Percentiles rank a stretch among this genome's conserved stretches.
Evolutionary conservation across 2,329 filamentous ascomycete species (phyloP).

Genomic region (Dothistroma septosporum): DNA sequence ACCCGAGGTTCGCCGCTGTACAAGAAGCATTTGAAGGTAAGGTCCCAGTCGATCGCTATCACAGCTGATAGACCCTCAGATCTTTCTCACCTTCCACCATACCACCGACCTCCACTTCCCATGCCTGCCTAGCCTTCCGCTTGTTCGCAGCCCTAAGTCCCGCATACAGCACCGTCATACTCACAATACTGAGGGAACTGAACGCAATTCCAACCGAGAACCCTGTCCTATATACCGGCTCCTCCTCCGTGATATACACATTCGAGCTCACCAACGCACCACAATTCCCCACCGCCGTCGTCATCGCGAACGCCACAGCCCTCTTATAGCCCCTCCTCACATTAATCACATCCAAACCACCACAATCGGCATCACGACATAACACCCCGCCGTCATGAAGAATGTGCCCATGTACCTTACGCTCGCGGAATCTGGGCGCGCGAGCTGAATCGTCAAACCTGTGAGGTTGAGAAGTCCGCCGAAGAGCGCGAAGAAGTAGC

Average conservation of each 20-base stretch:
- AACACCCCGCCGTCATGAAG: conserved; percentile 30
- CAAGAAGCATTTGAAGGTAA: background rate
- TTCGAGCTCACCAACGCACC: conserved; percentile 13
- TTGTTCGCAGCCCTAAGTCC: conserved; percentile 7
- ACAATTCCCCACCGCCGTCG: conserved; percentile 17
- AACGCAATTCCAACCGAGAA: conserved; percentile 23
- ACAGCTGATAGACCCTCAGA: background rate
- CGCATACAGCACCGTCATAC: conserved; percentile 22
- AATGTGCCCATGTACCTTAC: conserved; percentile 38
- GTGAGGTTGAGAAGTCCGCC: conserved; percentile 35
- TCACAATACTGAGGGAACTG: conserved; percentile 14
- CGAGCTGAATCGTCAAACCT: conserved; percentile 33
- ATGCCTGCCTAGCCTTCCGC: background rate
- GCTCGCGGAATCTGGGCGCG: conserved; percentile 24
- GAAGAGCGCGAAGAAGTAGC: conserved; percentile 37
- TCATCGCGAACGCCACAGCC: conserved; percentile 25
- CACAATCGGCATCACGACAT: conserved; percentile 33
- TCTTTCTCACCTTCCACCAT: background rate
- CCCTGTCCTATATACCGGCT: conserved; percentile 12
- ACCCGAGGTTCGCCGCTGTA: background rate
- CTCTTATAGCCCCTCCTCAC: conserved; percentile 35
- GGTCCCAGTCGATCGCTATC: background rate
- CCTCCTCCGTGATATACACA: conserved; percentile 11
- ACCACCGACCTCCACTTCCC: background rate
- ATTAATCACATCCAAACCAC: conserved; percentile 41